Conservation (phyloP, 2,329 filamentous ascomycete species). For the Aspergillus floridensis region DNA sequence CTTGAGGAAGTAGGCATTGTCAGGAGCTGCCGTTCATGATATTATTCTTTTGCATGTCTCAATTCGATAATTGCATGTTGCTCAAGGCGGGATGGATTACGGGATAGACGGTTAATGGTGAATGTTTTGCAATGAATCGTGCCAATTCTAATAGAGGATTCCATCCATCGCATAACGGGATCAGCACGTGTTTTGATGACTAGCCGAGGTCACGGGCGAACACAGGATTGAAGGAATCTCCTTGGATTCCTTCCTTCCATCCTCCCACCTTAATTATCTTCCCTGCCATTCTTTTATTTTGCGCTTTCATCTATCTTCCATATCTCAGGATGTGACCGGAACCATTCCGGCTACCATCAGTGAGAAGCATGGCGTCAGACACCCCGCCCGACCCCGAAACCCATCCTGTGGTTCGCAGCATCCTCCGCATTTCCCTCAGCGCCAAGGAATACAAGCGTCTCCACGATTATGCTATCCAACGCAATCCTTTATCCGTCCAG, state of each 20-base stretch:
- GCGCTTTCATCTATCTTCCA: background rate
- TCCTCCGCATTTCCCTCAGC: conserved; percentile 78
- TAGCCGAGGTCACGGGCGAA: conserved; percentile 22
- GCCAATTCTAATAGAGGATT: background rate
- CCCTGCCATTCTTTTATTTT: background rate
- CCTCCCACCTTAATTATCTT: background rate
- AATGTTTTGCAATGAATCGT: background rate
- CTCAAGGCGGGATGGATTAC: background rate
- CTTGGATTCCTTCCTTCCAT: background rate
- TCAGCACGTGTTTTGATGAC: background rate
- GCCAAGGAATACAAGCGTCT: conserved; percentile 81
- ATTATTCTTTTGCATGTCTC: background rate
- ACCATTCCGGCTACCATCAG: background rate
- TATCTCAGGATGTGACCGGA: conserved; percentile 4
- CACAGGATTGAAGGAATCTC: background rate
- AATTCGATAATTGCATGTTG: background rate
- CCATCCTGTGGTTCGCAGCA: conserved; percentile 78
- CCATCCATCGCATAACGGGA: background rate
- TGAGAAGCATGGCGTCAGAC: conserved; percentile 24
- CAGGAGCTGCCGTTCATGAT: conserved; percentile 5
- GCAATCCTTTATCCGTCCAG: conserved; percentile 59
- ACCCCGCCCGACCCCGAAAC: conserved; percentile 26
- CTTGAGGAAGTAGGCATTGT: background rate
- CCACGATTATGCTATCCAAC: conserved; percentile 77
- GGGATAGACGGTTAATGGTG: conserved; percentile 6